A percentile compares a stretch with the other conserved stretches of the same genome.
phyloP scores from a whole-genome alignment of 345 rosid genomes.

The Cardamine occulta region DNA sequence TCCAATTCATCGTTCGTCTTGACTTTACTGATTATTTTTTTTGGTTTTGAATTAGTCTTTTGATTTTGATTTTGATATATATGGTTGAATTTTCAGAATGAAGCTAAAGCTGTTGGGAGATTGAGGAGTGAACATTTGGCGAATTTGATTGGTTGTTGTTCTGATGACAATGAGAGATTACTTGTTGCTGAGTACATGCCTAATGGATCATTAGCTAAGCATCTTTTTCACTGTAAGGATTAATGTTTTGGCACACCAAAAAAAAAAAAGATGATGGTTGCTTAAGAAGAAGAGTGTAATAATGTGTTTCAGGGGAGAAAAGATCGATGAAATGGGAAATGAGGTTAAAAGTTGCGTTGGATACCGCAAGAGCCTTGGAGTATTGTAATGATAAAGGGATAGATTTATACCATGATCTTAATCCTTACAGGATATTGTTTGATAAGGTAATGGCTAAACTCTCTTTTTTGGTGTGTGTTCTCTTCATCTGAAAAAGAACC shows the following conservation, averaged over 20 bases:
- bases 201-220: constrained; percentile 84
- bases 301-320: constrained; percentile 67
- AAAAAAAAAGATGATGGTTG: background rate
- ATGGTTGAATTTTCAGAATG: constrained; percentile 54
- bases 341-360: constrained; percentile 80
- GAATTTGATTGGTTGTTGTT: constrained; percentile 89
- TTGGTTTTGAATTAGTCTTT: background rate
- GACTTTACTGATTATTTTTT: background rate
- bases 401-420: constrained; percentile 85
- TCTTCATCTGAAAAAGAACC: constrained; percentile 1
- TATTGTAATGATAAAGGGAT: constrained; percentile 77
- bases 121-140: constrained; percentile 84
- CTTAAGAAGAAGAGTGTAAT: constrained; percentile 19
- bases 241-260: background rate
- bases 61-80: background rate
- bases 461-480: background rate
- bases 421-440: constrained; percentile 81
- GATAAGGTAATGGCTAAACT: constrained; percentile 70
- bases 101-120: constrained; percentile 77
- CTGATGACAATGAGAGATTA: constrained; percentile 80
- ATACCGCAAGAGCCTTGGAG: constrained; percentile 79
- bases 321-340: constrained; percentile 97
- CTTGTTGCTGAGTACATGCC: constrained; percentile 94
- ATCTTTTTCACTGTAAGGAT: constrained; percentile 82
- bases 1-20: constrained; percentile 61